Evolutionary conservation across 257 asterid genomes (phyloP).

Genomic region (Rauvolfia tetraphylla): DNA sequence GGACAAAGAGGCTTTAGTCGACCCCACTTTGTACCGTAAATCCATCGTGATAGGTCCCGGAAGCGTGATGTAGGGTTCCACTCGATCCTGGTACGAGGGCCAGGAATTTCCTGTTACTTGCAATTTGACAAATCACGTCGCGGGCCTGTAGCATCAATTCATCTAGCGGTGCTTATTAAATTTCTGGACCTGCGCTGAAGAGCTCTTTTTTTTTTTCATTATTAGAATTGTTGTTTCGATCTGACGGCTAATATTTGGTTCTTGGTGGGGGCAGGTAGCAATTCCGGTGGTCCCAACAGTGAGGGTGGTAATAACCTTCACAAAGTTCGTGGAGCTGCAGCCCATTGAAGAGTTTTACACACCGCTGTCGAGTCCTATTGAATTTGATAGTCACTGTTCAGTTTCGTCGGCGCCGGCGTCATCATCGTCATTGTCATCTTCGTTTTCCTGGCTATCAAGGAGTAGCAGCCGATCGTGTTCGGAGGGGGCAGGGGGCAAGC

Average conservation of each 20-base stretch:
- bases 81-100: neutral
- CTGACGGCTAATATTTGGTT: neutral
- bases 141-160: neutral
- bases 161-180: neutral
- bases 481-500: constrained; percentile 19
- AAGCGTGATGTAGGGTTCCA: neutral
- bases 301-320: constrained; percentile 83
- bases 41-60: neutral
- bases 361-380: constrained; percentile 75
- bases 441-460: constrained; percentile 26
- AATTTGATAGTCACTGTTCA: constrained; percentile 38
- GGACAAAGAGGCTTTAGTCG: constrained; percentile 15
- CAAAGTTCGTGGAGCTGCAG: constrained; percentile 73
- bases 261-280: constrained; percentile 55
- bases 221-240: constrained; percentile 2
- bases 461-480: constrained; percentile 35
- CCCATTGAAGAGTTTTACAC: constrained; percentile 76
- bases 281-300: constrained; percentile 98
- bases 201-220: neutral
- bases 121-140: neutral
- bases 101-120: neutral
- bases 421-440: neutral
- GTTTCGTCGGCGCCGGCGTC: constrained; percentile 30
- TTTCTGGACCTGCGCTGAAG: neutral
- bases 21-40: neutral